Evolutionary conservation across 2,329 filamentous ascomycete species (phyloP).

Genomic region (Phoma sp.): DNA sequence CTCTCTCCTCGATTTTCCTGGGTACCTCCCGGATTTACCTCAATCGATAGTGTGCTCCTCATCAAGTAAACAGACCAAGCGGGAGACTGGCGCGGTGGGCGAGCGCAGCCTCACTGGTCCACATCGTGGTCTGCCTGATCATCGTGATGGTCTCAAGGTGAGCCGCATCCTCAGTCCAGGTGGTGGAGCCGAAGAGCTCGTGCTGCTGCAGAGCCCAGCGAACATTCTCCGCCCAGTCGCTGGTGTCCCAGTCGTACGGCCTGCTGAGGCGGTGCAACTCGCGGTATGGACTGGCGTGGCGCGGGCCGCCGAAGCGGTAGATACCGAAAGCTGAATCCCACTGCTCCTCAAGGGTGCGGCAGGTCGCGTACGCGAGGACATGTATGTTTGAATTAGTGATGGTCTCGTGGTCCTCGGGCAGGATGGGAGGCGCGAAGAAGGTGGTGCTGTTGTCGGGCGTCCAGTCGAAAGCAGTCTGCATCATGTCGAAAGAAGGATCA

Average conservation of each 20-base stretch:
- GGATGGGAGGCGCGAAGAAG: constrained; percentile 21
- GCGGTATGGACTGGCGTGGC: constrained; percentile 20
- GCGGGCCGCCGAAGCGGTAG: constrained; percentile 13
- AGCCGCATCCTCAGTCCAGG: constrained; percentile 38
- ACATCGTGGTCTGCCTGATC: constrained; percentile 24
- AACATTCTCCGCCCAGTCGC: constrained; percentile 43
- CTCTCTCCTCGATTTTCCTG: no score
- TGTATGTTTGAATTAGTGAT: constrained; percentile 24
- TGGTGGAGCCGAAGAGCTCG: constrained; percentile 21
- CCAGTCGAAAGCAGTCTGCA: no score
- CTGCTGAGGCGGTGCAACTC: constrained; percentile 33
- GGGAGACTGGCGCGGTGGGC: no score
- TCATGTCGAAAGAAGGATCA: no score
- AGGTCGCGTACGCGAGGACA: constrained; percentile 23
- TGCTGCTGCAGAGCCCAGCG: constrained; percentile 42
- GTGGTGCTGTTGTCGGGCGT: constrained; percentile 4
- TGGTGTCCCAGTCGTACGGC: constrained; percentile 21
- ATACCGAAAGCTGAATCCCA: constrained; percentile 5
- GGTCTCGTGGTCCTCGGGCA: constrained; percentile 24
- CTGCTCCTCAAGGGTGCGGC: constrained; percentile 4
- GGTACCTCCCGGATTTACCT: no score
- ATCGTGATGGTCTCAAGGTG: constrained; percentile 31
- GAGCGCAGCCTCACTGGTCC: constrained; percentile 30
- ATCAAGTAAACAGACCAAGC: no score
- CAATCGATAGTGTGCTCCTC: no score